Percentiles rank a stretch among this genome's conserved stretches.
Conservation (phyloP, 2,329 filamentous ascomycete species). For the Diaporthe vexans region DNA sequence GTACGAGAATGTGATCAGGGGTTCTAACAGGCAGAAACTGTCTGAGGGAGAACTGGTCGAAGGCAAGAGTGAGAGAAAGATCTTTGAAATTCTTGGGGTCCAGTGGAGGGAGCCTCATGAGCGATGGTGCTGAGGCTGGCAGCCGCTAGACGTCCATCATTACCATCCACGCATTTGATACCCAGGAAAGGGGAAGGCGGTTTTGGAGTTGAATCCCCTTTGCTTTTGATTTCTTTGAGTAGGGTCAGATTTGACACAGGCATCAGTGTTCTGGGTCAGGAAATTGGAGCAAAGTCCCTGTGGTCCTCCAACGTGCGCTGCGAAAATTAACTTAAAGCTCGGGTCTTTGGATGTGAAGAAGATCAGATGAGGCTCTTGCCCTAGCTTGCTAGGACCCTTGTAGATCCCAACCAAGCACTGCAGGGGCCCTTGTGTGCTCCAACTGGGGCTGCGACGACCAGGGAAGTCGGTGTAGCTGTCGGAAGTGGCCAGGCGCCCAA, state of each 20-base stretch:
- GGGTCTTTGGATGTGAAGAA: not conserved
- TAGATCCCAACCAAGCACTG: not conserved
- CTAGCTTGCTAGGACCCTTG: constrained; percentile 7
- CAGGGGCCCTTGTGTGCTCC: constrained; percentile 11
- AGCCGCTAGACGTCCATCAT: not conserved
- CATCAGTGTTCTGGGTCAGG: not conserved
- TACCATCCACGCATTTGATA: not conserved
- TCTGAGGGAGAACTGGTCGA: constrained; percentile 81
- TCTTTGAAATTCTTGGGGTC: constrained; percentile 87
- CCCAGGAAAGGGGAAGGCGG: constrained; percentile 3
- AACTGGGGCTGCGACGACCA: not conserved
- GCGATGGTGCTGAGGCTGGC: constrained; percentile 74
- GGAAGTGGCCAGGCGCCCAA: not conserved
- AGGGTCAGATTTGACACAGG: not conserved
- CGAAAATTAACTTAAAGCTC: not conserved
- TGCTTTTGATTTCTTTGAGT: not conserved
- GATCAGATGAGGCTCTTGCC: constrained; percentile 1
- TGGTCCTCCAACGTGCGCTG: not conserved
- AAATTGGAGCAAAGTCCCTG: no score
- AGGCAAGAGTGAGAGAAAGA: constrained; percentile 80
- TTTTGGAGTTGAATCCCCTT: not conserved
- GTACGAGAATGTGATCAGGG: constrained; percentile 78
- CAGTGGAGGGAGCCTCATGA: constrained; percentile 85
- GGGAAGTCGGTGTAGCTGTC: constrained; percentile 21
- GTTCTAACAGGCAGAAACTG: constrained; percentile 68